Base-by-base conservation (phyloP, 1,139 yeast species). In the Eremothecium cymbalariae region DNA sequence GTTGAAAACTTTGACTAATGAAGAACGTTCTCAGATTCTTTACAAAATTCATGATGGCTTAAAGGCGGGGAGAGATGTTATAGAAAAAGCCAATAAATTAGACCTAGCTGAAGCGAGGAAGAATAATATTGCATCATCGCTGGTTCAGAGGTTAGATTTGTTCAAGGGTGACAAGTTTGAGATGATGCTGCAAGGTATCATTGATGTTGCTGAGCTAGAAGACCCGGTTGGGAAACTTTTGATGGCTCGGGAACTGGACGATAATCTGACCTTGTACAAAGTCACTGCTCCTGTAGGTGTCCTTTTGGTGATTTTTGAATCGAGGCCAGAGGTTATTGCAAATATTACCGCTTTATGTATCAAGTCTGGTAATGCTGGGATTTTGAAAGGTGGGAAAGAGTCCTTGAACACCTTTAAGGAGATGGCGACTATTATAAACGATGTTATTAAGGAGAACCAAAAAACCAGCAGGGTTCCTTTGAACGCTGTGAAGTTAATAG, bases 291-390 rank as follows among this genome's bases (percentile, higher is more conserved):
- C 98, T 11, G 86, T 93, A 6, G 99, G 99, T 9, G 97, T 86
- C 0, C 60, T 93, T 34, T 67, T 93, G 43, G 88, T 93, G 33
- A 93, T 93, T 40, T 93, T 93, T 55, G 99, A 93, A 62, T 78
- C 95, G 25, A 74, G 99, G 51, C 99, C 99, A 19, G 99, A 93
- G 57, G 98, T 93, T 11, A 90, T 93, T 64, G 98, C 98, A 36
- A 93, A 93, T 57, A 90, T 93, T 52, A 80, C 96, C 8, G 94
- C 98, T 0, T 68, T 93, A 53, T 95, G 97, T 15, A 78, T 93
- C 55, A 93, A 93, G 59, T 85, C 96, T 1, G 97, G 96, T 21
- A 83, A 84, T 53, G 83, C 96, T 5, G 98, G 96, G 36, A 90
- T 93, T 38, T 69, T 93, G 53, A 93, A 93, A 63, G 98, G 99